Base-by-base conservation (phyloP, 352 stramenopile genomes). In the Phytophthora foliorum region DNA sequence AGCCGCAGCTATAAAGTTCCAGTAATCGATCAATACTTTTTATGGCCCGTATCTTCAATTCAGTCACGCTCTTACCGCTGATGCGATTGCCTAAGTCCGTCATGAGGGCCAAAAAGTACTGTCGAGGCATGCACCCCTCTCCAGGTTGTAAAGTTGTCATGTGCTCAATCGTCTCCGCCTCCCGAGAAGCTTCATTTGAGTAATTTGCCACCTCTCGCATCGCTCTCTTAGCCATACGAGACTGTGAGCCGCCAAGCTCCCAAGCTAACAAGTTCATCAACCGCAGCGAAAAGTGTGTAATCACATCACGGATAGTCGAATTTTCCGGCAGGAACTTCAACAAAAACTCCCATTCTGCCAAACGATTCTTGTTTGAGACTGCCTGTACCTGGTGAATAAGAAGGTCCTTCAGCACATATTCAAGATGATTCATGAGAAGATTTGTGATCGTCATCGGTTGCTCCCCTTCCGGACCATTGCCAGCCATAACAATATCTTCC, bases 41-140 rank as follows among this genome's bases (percentile, higher is more conserved):
- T 24, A 97, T 86, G 3, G 87, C 84, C 29, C 82, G 75, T 41
- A 89, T 82, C 46, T 84, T 90, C 27, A 78, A 69, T 16, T 63
- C 48, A 17, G 68, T 73, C 2, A 57, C 72, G 31, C 70, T 71
- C 29, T 88, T 86, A 10, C 64, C 78, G 31, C 70, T 76, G 16
- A 95, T 85, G 60, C 75, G 84, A 64, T 83, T 81, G 6, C 88
- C 85, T 22, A 97, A 69, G 34, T 92, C 82, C 3, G 88, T 93
- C 87, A 97, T 94, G 16, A 97, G 63, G 2, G 83, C 86, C 39
- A 97, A 58, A 53, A 97, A 95, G 62, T 88, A 92, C 32, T 93
- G 76, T 2, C 82, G 80, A 38, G 84, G 84, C 76, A 97, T 92
- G 36, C 81, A 76, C 4, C 77, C 67, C 8, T 74, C 72, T n/a